These are phyloP conservation scores for Aspergillus floridensis DNA, from an alignment of 2,329 filamentous ascomycete species.

Conservation along the genomic window DNA sequence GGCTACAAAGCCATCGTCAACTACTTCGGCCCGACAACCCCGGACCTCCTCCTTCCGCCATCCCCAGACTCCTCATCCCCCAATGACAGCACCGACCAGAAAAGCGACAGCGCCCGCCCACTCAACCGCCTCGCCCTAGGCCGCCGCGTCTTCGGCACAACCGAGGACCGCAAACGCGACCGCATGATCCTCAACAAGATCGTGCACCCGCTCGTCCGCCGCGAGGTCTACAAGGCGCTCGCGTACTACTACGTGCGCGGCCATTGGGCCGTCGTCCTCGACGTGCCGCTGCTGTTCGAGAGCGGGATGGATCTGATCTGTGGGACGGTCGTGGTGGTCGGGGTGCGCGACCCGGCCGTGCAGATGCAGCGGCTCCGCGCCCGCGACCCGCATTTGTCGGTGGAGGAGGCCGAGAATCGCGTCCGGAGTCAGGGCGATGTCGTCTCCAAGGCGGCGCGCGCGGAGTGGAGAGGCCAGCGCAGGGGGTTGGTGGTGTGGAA, in stretches of 20 bases:
- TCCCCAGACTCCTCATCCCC: slow-evolving; percentile 44
- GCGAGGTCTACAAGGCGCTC: slow-evolving; percentile 74
- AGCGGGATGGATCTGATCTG: slow-evolving; percentile 80
- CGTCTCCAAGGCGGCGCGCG: slow-evolving; percentile 74
- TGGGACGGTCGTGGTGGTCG: slow-evolving; percentile 82
- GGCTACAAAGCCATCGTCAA: slow-evolving; percentile 80
- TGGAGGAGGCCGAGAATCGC: slow-evolving; percentile 83
- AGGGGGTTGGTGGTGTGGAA: slow-evolving; percentile 87
- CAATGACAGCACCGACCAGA: slow-evolving; percentile 19
- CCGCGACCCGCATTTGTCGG: slow-evolving; percentile 72
- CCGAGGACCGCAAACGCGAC: slow-evolving; percentile 67
- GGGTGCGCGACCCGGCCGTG: slow-evolving; percentile 71
- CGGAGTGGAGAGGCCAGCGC: slow-evolving; percentile 58
- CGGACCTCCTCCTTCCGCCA: slow-evolving; percentile 72
- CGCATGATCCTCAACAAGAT: slow-evolving; percentile 80
- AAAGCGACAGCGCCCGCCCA: slow-evolving; percentile 45
- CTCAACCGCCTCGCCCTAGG: slow-evolving; percentile 86
- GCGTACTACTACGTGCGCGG: slow-evolving; percentile 71
- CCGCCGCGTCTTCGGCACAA: slow-evolving; percentile 78
- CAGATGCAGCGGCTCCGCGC: slow-evolving; percentile 78
- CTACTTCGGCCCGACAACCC: slow-evolving; percentile 78
- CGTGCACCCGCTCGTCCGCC: slow-evolving; percentile 85
- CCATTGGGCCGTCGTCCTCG: slow-evolving; percentile 84
- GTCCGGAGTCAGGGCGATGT: slow-evolving; percentile 86
- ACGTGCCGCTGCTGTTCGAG: slow-evolving; percentile 91